A percentile compares a stretch with the other conserved stretches of the same genome.
Evolutionary conservation across 345 rosid species (phyloP).

Genomic region (Pistacia atlantica): DNA sequence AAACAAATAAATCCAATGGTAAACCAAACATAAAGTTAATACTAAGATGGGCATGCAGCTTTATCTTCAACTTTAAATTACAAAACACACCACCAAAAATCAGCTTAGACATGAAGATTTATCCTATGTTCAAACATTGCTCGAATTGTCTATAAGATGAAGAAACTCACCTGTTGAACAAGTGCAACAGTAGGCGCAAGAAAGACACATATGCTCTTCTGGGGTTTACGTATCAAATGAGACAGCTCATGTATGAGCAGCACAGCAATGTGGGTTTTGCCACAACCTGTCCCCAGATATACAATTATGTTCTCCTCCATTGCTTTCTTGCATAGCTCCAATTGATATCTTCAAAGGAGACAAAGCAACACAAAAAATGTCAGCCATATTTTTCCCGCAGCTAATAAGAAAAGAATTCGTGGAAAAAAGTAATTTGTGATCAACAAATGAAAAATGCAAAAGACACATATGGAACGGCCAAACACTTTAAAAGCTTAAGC

Average conservation of each 20-base stretch:
- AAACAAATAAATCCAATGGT: constrained; percentile 22
- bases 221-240: constrained; percentile 71
- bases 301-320: constrained; percentile 78
- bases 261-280: constrained; percentile 94
- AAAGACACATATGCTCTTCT: constrained; percentile 62
- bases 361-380: constrained; percentile 14
- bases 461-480: neutral
- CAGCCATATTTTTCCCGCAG: neutral
- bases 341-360: constrained; percentile 61
- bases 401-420: neutral
- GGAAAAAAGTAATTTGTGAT: neutral
- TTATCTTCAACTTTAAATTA: neutral
- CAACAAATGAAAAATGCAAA: neutral
- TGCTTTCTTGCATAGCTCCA: constrained; percentile 86
- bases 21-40: constrained; percentile 7
- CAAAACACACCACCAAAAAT: neutral
- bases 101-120: neutral
- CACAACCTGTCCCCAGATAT: constrained; percentile 86
- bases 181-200: constrained; percentile 92
- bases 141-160: neutral
- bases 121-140: neutral
- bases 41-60: neutral
- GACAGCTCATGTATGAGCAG: constrained; percentile 77
- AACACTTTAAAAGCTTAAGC: neutral
- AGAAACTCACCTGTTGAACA: constrained; percentile 73